Evolutionary conservation across 306 rosid genomes (phyloP).

Genomic region (Trifolium dubium): DNA sequence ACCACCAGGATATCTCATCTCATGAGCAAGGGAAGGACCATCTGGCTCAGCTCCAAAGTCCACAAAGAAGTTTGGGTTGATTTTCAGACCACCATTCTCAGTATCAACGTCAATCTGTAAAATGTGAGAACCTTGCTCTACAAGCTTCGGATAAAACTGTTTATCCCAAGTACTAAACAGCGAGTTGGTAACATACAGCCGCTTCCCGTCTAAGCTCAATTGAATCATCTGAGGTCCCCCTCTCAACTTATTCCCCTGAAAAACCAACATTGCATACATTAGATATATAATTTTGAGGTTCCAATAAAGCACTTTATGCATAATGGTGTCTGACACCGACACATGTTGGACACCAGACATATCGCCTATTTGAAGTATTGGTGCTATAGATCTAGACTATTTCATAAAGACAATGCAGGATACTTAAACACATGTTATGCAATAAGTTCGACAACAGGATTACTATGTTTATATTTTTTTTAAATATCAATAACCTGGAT

Average conservation of each 20-base stretch:
- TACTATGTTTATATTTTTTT: not conserved
- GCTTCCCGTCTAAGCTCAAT: conserved; percentile 83
- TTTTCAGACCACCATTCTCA: conserved; percentile 73
- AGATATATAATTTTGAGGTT: not conserved
- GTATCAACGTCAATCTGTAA: conserved; percentile 81
- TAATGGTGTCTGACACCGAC: not conserved
- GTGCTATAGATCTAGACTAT: not conserved
- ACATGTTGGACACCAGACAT: not conserved
- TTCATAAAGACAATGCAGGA: not conserved
- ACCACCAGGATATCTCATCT: conserved; percentile 97
- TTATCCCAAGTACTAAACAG: conserved; percentile 88
- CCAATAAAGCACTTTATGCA: not conserved
- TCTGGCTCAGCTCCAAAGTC: conserved; percentile 91
- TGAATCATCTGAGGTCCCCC: conserved; percentile 98
- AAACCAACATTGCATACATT: conserved; percentile 1
- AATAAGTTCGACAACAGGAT: not conserved
- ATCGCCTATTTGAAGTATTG: not conserved
- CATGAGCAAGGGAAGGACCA: conserved; percentile 97
- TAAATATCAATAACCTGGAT: conserved; percentile 62
- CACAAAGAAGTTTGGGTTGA: conserved; percentile 80
- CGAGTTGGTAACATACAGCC: conserved; percentile 89
- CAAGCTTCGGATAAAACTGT: conserved; percentile 77
- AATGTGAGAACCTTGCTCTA: conserved; percentile 83
- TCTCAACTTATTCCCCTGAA: conserved; percentile 79
- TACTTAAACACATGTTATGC: not conserved